These are phyloP conservation scores for Calonectria honghensis DNA, from an alignment of 2,329 filamentous ascomycete genomes.

Conservation along the genomic window DNA sequence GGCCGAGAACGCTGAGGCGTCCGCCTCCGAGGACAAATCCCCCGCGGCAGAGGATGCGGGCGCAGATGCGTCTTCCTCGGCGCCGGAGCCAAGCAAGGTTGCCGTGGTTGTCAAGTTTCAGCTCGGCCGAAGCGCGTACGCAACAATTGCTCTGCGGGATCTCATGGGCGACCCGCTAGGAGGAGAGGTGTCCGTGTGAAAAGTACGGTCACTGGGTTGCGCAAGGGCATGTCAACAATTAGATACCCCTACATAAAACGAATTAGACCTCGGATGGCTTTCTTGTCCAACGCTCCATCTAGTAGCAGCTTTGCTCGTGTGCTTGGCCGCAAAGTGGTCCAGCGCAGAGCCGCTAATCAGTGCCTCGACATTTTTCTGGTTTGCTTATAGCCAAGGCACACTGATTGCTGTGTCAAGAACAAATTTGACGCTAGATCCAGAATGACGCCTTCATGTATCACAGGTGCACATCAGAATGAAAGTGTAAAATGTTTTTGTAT, in stretches of 20 bases:
- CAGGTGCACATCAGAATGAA: conserved; percentile 13
- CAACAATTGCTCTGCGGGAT: conserved; percentile 88
- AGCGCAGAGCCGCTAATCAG: neutral
- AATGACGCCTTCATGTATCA: neutral
- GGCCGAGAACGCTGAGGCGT: conserved; percentile 41
- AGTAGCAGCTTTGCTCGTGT: neutral
- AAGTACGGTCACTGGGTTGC: neutral
- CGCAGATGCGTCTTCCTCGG: conserved; percentile 1
- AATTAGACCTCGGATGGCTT: neutral
- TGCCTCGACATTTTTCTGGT: neutral
- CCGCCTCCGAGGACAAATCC: conserved; percentile 32
- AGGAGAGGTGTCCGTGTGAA: conserved; percentile 12
- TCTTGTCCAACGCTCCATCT: neutral
- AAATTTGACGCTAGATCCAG: neutral
- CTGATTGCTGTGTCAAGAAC: neutral
- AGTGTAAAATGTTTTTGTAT: conserved; percentile 39
- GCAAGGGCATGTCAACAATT: conserved; percentile 2
- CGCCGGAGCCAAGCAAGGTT: conserved; percentile 64
- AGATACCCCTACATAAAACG: conserved; percentile 38
- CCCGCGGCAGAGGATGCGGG: conserved; percentile 34
- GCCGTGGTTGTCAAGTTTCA: conserved; percentile 85
- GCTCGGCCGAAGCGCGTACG: conserved; percentile 87
- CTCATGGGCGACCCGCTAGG: conserved; percentile 74
- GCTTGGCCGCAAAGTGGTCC: no score
- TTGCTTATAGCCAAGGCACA: neutral